phyloP scores from a whole-genome alignment of 257 asterid species.

The Mentha longifolia region DNA sequence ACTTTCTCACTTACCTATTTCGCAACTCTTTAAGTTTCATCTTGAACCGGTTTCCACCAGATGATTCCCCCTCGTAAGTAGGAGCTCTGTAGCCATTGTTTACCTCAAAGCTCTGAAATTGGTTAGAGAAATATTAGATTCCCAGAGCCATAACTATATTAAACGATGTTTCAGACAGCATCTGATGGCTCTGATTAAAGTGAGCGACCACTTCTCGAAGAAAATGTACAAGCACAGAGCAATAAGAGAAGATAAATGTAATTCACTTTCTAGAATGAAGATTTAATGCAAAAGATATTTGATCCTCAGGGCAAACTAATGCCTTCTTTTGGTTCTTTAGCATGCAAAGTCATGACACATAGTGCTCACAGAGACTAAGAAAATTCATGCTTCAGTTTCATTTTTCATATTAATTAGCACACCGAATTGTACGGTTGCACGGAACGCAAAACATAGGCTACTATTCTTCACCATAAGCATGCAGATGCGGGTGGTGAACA shows the following conservation, averaged over 20 bases:
- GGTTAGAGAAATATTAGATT: slow-evolving; percentile 15
- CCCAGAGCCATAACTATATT: slow-evolving; percentile 27
- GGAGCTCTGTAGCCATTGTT: slow-evolving; percentile 81
- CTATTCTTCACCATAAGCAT: slow-evolving; percentile 27
- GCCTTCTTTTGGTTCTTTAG: slow-evolving; percentile 6
- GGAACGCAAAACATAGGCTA: slow-evolving; percentile 17
- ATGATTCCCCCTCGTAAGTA: slow-evolving; percentile 75
- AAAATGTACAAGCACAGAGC: neutral
- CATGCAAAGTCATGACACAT: slow-evolving; percentile 24
- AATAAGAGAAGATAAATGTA: neutral
- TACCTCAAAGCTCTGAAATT: slow-evolving; percentile 71
- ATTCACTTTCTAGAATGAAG: slow-evolving; percentile 19
- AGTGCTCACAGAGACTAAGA: slow-evolving; percentile 9
- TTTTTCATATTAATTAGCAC: slow-evolving; percentile 16
- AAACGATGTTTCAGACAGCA: neutral
- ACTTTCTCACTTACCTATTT: slow-evolving; percentile 53
- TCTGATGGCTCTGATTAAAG: slow-evolving; percentile 25
- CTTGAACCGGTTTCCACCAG: slow-evolving; percentile 87
- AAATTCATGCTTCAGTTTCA: slow-evolving; percentile 5
- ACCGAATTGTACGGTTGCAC: slow-evolving; percentile 11
- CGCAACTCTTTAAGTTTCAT: slow-evolving; percentile 93
- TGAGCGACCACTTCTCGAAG: neutral
- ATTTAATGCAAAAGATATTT: neutral
- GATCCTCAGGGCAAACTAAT: slow-evolving; percentile 19
- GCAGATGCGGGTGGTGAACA: slow-evolving; percentile 16